Evolutionary conservation across 345 rosid species (phyloP).

Genomic region (Rhizophora mangle): DNA sequence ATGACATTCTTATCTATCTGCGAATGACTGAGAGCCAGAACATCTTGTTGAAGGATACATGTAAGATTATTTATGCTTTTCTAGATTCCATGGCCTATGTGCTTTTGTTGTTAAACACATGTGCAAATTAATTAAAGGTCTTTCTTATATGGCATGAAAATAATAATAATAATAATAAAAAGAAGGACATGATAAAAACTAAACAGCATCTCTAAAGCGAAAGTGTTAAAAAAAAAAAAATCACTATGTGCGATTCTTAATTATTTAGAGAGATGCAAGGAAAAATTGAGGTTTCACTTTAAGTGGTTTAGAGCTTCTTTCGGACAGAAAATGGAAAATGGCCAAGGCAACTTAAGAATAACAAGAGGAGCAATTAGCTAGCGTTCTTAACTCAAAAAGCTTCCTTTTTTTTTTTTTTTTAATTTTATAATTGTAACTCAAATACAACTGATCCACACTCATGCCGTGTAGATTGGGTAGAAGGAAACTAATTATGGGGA

Average conservation of each 20-base stretch:
- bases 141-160: neutral
- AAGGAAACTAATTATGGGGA: neutral
- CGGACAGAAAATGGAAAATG: no score
- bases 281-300: no score
- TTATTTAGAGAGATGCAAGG: neutral
- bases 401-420: no score
- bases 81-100: neutral
- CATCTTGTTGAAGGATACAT: neutral
- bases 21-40: neutral
- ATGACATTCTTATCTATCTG: neutral
- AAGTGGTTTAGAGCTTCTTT: no score
- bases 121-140: neutral
- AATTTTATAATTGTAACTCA: no score
- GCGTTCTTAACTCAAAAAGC: no score
- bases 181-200: neutral
- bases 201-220: neutral
- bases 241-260: conserved; percentile 5
- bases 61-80: neutral
- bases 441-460: neutral
- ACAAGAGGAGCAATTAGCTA: no score
- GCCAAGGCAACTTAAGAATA: no score
- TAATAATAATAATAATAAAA: neutral
- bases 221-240: neutral
- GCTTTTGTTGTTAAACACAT: neutral
- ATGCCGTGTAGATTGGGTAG: neutral